A percentile compares a stretch with the other conserved stretches of the same genome.
These are phyloP conservation scores for Talaromyces sp. DNA, from an alignment of 2,329 filamentous ascomycete genomes.

Conservation along the genomic window DNA sequence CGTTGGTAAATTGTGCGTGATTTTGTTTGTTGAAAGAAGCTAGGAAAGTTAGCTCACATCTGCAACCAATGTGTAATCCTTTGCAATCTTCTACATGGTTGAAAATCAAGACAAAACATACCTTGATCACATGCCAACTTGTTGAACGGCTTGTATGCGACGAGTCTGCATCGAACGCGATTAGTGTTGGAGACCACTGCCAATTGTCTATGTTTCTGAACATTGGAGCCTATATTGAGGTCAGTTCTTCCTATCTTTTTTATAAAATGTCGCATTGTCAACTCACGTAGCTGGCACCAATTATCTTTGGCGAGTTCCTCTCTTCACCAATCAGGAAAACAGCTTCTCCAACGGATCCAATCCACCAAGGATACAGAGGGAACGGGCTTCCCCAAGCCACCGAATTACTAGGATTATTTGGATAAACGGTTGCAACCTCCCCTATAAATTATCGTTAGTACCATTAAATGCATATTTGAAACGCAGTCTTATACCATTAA, in stretches of 20 bases:
- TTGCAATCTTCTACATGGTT: background rate
- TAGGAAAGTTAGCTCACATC: background rate
- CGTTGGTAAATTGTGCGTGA: background rate
- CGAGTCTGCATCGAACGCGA: slow-evolving; percentile 9
- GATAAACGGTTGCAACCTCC: slow-evolving; percentile 22
- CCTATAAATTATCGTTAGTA: slow-evolving; percentile 13
- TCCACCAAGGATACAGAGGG: slow-evolving; percentile 55
- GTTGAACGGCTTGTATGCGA: slow-evolving; percentile 1
- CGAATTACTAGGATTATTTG: slow-evolving; percentile 49
- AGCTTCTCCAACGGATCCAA: slow-evolving; percentile 54
- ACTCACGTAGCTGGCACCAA: background rate
- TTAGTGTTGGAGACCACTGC: slow-evolving; percentile 19
- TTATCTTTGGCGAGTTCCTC: slow-evolving; percentile 46
- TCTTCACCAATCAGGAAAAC: slow-evolving; percentile 62
- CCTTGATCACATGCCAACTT: slow-evolving; percentile 7
- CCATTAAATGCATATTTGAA: background rate
- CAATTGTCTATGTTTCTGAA: slow-evolving; percentile 22
- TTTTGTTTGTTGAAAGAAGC: slow-evolving; percentile 2
- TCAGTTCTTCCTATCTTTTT: background rate
- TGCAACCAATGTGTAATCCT: background rate
- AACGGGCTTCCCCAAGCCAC: slow-evolving; percentile 37
- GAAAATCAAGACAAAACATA: background rate
- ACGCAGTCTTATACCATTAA: slow-evolving; percentile 20
- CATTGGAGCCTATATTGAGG: slow-evolving; percentile 18
- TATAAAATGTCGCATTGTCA: background rate